A percentile compares a stretch with the other conserved stretches of the same genome.
phyloP scores from a whole-genome alignment of 257 asterid species.

The Solanum microdontum region DNA sequence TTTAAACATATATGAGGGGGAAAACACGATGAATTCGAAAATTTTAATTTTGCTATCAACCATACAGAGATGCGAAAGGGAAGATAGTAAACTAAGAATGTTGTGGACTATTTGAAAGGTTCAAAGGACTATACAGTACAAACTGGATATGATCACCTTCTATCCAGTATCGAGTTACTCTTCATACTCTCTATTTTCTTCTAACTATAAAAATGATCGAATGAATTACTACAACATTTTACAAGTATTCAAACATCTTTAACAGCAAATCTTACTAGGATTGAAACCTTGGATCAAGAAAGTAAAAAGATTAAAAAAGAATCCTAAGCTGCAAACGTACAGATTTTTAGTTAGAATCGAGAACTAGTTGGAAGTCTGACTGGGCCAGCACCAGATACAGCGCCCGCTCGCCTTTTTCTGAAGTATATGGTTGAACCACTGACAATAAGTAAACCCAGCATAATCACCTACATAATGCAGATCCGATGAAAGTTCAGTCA shows the following conservation, averaged over 20 bases:
- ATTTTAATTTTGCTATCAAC: not conserved
- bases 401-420: conserved; percentile 43
- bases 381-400: conserved; percentile 20
- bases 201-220: not conserved
- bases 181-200: not conserved
- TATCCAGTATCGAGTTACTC: not conserved
- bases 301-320: not conserved
- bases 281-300: not conserved
- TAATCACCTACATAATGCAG: conserved; percentile 36
- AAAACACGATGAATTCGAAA: not conserved
- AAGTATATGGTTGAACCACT: conserved; percentile 75
- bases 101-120: not conserved
- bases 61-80: not conserved
- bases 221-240: not conserved
- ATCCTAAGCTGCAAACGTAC: not conserved
- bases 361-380: conserved; percentile 60
- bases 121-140: not conserved
- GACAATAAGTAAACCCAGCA: conserved; percentile 50
- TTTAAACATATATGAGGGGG: not conserved
- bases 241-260: not conserved
- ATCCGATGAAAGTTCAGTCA: not conserved
- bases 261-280: not conserved
- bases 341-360: conserved; percentile 35
- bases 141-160: not conserved
- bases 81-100: not conserved